Conservation (phyloP, 495 filamentous ascomycete genomes). For the Aspergillus mulundensis region DNA sequence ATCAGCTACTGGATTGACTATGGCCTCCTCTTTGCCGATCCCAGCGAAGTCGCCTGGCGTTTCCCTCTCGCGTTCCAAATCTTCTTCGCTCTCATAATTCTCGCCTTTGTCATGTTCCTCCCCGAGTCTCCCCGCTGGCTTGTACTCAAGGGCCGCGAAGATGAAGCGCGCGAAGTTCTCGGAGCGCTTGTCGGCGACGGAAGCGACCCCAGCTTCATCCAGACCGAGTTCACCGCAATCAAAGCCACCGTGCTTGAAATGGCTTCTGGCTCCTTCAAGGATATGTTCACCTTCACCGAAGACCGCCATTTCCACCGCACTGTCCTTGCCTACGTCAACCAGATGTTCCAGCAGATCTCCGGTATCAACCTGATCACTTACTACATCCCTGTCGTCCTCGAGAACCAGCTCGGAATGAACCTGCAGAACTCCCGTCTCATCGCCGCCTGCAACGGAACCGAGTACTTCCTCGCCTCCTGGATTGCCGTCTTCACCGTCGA, state of each 20-base stretch:
- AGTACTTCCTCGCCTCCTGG: constrained; percentile 72
- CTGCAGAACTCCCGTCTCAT: constrained; percentile 59
- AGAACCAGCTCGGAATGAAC: constrained; percentile 51
- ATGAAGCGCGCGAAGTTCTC: constrained; percentile 62
- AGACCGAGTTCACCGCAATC: constrained; percentile 65
- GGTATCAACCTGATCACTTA: constrained; percentile 77
- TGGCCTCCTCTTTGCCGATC: constrained; percentile 61
- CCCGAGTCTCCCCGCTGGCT: constrained; percentile 76
- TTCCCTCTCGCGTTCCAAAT: constrained; percentile 74
- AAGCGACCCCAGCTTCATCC: constrained; percentile 49
- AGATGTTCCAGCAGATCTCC: constrained; percentile 73
- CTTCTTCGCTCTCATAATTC: constrained; percentile 59
- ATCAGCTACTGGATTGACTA: constrained; percentile 76
- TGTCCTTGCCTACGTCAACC: constrained; percentile 68
- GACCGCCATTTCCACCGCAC: constrained; percentile 73
- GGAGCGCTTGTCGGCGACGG: constrained; percentile 54
- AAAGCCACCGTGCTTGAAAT: constrained; percentile 73
- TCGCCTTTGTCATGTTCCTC: constrained; percentile 57
- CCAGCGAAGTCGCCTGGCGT: constrained; percentile 64
- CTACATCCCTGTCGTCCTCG: constrained; percentile 64
- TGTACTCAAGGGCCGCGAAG: constrained; percentile 61
- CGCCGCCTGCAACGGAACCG: constrained; percentile 68
- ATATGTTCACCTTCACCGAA: constrained; percentile 68
- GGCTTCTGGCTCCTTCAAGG: constrained; percentile 59
- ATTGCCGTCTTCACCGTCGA: constrained; percentile 69